These are phyloP conservation scores for Vigna trinervia DNA, from an alignment of 306 rosid species.

Conservation along the genomic window DNA sequence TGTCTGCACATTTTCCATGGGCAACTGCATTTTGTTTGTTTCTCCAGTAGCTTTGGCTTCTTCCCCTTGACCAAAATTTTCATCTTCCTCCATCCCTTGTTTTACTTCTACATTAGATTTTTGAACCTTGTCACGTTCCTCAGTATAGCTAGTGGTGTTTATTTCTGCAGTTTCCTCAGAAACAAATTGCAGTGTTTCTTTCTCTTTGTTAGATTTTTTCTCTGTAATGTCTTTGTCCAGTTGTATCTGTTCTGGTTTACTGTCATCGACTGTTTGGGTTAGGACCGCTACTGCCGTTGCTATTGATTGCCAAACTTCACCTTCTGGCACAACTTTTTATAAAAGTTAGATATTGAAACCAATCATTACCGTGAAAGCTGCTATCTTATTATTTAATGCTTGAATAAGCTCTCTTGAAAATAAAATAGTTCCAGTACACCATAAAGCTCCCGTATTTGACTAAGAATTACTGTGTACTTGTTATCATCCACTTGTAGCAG, in stretches of 20 bases:
- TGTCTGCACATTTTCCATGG: background rate
- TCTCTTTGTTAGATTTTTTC: background rate
- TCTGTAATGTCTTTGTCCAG: background rate
- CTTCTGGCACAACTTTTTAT: background rate
- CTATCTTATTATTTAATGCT: background rate
- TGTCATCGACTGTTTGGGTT: background rate
- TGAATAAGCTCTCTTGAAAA: background rate
- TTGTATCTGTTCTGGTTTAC: background rate
- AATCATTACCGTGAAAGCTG: background rate
- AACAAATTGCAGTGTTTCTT: background rate
- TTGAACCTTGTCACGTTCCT: background rate
- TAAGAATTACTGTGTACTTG: background rate
- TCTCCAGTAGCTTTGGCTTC: background rate
- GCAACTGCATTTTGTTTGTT: background rate
- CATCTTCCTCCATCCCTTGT: background rate
- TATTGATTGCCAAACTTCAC: background rate
- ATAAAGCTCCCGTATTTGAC: background rate
- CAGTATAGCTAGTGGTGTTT: background rate
- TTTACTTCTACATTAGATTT: background rate
- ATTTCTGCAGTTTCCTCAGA: background rate
- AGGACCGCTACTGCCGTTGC: background rate
- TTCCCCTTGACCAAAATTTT: background rate
- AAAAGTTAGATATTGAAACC: background rate
- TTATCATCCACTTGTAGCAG: too few species aligned
- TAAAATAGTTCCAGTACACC: background rate